These are phyloP conservation scores for Dipodascus albidus DNA, from an alignment of 805 yeast genomes.

Conservation along the genomic window DNA sequence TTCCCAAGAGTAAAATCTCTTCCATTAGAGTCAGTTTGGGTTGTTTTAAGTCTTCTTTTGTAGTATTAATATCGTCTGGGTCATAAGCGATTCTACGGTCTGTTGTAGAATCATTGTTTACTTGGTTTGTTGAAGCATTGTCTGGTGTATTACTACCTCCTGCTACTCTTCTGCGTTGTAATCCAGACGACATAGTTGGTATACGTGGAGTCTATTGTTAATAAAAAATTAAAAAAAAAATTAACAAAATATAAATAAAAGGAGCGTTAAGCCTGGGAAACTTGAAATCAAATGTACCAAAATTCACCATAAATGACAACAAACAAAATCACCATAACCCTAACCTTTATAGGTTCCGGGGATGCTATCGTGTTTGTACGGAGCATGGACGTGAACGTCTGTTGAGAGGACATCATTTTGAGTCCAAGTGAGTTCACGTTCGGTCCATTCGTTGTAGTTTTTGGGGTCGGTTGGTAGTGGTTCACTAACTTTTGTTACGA, in stretches of 20 bases:
- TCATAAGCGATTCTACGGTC: constrained; percentile 73
- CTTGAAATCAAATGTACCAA: background rate
- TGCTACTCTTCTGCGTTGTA: constrained; percentile 21
- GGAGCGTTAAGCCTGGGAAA: background rate
- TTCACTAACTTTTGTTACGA: constrained; percentile 42
- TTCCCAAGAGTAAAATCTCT: constrained; percentile 85
- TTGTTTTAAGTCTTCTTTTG: constrained; percentile 32
- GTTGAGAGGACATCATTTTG: constrained; percentile 5
- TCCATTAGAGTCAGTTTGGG: constrained; percentile 92
- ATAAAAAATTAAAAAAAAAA: too few relatives aligned
- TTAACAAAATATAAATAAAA: too few relatives aligned
- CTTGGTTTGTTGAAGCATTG: background rate
- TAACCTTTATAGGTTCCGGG: too few relatives aligned
- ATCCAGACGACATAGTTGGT: constrained; percentile 11
- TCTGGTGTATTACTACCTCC: constrained; percentile 7
- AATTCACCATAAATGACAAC: background rate
- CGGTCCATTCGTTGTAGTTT: constrained; percentile 21
- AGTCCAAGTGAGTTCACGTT: constrained; percentile 22
- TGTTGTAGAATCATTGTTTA: constrained; percentile 1
- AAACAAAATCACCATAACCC: background rate
- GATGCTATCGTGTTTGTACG: too few relatives aligned
- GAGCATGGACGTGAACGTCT: background rate
- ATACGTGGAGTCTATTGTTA: background rate
- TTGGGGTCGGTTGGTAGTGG: constrained; percentile 27
- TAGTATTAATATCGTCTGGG: constrained; percentile 48